Conservation (phyloP, 306 rosid species). For the Pterocarpus santalinus region DNA sequence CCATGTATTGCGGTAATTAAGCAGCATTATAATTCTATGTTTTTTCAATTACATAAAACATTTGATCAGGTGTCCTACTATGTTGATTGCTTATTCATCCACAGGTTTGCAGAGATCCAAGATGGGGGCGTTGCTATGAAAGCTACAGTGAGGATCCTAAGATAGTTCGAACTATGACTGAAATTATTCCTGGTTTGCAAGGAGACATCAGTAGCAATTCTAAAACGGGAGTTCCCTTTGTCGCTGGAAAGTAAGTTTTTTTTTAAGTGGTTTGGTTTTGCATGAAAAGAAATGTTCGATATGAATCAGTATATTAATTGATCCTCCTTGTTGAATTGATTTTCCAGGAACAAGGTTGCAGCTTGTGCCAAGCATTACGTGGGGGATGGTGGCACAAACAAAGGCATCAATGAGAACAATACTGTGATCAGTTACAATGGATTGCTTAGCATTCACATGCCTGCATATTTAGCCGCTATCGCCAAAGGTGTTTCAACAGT, state of each 20-base stretch:
- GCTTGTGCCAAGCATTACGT: slow-evolving; percentile 97
- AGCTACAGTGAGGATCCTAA: slow-evolving; percentile 91
- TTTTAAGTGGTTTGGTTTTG: slow-evolving; percentile 13
- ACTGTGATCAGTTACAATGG: slow-evolving; percentile 69
- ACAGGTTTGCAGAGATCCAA: slow-evolving; percentile 98
- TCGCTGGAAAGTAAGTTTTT: slow-evolving; percentile 88
- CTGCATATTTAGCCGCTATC: slow-evolving; percentile 71
- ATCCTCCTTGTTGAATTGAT: neutral
- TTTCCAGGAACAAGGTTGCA: slow-evolving; percentile 82
- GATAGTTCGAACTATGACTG: slow-evolving; percentile 87
- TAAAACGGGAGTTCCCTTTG: slow-evolving; percentile 80
- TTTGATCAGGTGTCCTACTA: slow-evolving; percentile 3
- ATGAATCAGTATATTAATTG: neutral
- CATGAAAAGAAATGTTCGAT: neutral
- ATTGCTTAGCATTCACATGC: slow-evolving; percentile 81
- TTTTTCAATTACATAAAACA: neutral
- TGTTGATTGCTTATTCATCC: slow-evolving; percentile 35
- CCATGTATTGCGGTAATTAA: slow-evolving; percentile 94
- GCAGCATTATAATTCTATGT: neutral
- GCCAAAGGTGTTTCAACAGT: slow-evolving; percentile 82
- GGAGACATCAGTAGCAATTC: slow-evolving; percentile 78
- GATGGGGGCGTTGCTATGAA: slow-evolving; percentile 99
- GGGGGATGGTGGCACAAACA: slow-evolving; percentile 95
- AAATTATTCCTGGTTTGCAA: slow-evolving; percentile 95
- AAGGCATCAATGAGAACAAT: slow-evolving; percentile 91